Evolutionary conservation across 345 rosid species (phyloP).

Genomic region (Triadica sebifera): DNA sequence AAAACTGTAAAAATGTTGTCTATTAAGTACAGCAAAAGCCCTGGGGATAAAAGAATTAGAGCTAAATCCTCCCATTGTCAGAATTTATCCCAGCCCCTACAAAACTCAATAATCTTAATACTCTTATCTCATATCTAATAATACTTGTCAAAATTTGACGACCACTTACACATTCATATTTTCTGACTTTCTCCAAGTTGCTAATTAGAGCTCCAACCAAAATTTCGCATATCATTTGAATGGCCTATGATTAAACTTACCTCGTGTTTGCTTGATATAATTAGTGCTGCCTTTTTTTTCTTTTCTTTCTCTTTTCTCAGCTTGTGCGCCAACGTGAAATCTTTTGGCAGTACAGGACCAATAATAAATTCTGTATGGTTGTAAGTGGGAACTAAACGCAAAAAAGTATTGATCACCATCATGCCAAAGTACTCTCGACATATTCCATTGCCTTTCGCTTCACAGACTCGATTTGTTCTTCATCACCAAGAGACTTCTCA

Average conservation of each 20-base stretch:
- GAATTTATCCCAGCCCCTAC: neutral
- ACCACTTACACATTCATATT: neutral
- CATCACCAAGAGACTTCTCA: slow-evolving; percentile 64
- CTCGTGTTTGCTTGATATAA: neutral
- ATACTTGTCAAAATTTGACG: neutral
- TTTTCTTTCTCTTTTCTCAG: too few relatives aligned
- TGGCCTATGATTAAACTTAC: neutral
- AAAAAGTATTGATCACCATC: neutral
- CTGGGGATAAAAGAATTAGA: neutral
- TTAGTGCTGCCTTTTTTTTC: neutral
- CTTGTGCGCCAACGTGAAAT: neutral
- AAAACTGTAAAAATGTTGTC: too few relatives aligned
- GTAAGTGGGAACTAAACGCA: neutral
- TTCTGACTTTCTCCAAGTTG: neutral
- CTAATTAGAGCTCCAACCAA: neutral
- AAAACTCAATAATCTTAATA: neutral
- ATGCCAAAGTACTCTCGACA: slow-evolving; percentile 52
- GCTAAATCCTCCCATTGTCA: neutral
- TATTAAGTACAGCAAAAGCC: neutral
- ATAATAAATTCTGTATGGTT: neutral
- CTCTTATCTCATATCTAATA: neutral
- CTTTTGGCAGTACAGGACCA: neutral
- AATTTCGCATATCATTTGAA: neutral
- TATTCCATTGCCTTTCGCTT: slow-evolving; percentile 84
- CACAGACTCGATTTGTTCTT: slow-evolving; percentile 58